Percentiles rank a stretch among this genome's conserved stretches.
Conservation (phyloP, 2,329 filamentous ascomycete species). For the Sporothrix pallida region DNA sequence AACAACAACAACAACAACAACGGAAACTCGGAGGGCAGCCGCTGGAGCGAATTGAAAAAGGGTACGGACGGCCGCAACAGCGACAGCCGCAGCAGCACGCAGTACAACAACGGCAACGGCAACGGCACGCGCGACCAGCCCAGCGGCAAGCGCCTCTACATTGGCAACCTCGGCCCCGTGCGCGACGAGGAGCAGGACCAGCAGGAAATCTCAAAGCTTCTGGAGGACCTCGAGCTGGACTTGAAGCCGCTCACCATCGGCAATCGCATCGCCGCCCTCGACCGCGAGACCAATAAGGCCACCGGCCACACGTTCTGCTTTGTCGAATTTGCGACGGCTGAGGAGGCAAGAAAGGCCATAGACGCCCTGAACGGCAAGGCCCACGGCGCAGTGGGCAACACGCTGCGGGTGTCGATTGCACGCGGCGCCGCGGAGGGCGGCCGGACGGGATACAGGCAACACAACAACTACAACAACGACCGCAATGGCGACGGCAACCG, state of each 20-base stretch:
- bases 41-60: constrained; percentile 54
- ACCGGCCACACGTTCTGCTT: constrained; percentile 67
- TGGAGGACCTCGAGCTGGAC: no score
- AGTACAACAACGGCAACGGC: constrained; percentile 38
- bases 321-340: constrained; percentile 63
- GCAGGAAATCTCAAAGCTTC: no score
- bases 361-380: constrained; percentile 48
- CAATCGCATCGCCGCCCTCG: constrained; percentile 64
- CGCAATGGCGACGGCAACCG: not conserved
- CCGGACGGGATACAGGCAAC: not conserved
- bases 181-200: constrained; percentile 55
- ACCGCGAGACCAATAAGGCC: constrained; percentile 56
- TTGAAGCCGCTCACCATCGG: constrained; percentile 52
- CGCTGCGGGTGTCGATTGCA: constrained; percentile 32
- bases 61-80: not conserved
- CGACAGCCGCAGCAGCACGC: constrained; percentile 30
- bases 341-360: constrained; percentile 59
- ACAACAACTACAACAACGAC: not conserved
- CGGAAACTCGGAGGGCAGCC: constrained; percentile 26
- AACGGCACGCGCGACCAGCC: constrained; percentile 39
- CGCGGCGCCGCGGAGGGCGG: constrained; percentile 3
- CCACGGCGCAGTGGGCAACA: constrained; percentile 20
- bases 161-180: constrained; percentile 59
- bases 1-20: constrained; percentile 33
- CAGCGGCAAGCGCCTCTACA: constrained; percentile 53